Evolutionary conservation across 441 rosid genomes (phyloP), one percentile per base, ranked within the genome.

Genomic region (Rhodomyrtus psidioides): DNA sequence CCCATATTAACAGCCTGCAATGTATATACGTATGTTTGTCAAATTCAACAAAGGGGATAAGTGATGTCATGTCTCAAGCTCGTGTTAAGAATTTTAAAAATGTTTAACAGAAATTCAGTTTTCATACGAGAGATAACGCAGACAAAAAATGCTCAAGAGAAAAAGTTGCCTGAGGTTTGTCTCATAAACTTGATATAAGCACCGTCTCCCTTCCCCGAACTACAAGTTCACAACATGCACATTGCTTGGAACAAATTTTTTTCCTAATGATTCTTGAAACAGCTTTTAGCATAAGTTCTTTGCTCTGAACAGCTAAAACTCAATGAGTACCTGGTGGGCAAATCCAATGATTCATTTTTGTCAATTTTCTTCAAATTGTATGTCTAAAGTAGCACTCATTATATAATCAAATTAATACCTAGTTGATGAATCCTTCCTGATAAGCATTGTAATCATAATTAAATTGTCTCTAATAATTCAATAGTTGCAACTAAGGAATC

Each of bases 1-100:
- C 99, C 99, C 99, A 97, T 81, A 96, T 93, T 87, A 96, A 89
- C 86, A 96, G 91, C 90, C 98, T 96, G 91, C 86, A 19, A 55
- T 17, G 79, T 4, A 70, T 39, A 70, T 70, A 70, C 39, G 49
- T 70, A 70, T 26, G 6, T 21, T 21, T 21, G 26, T 70, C 79
- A 70, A 39, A 39, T 10, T 70, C 51, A 70, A 30, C n/a, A 39
- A 21, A 23, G 49, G 79, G 49, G 23, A 12, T 26, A 57, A 57
- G 14, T 70, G 49, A 39, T 21, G 51, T 21, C 79, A 70, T 6
- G 15, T 21, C 79, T 70, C 79, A 39, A 70, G 79, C n/a, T 70
- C 9, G n/a, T 10, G n/a, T 39, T 39, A 39, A 70, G 79, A 39
- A 70, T 21, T 39, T 39, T 10, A 21, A 70, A 39, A 70, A 5